Evolutionary conservation across 108 stramenopile species (phyloP).

Genomic region (Skeletonema potamos): DNA sequence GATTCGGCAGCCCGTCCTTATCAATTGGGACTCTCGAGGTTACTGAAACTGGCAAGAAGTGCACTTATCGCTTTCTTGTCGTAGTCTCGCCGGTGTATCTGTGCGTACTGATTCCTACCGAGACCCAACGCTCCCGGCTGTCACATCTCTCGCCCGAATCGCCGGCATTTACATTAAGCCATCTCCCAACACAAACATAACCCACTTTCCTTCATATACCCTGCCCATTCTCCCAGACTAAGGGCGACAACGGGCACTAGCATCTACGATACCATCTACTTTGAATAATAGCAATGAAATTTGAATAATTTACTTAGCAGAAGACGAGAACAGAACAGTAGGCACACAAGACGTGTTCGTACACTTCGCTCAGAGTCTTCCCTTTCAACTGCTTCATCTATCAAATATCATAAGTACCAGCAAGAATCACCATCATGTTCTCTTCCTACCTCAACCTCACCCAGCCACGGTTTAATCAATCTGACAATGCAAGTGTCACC

Average conservation of each 20-base stretch:
- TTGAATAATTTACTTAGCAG: too few relatives aligned
- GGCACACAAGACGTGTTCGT: not conserved
- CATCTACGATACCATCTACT: too few relatives aligned
- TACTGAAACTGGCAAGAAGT: not conserved
- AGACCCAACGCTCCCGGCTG: not conserved
- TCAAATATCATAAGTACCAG: too few relatives aligned
- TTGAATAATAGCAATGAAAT: too few relatives aligned
- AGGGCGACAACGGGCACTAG: too few relatives aligned
- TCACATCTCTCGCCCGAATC: not conserved
- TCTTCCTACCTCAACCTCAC: constrained; percentile 9
- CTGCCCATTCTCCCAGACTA: too few relatives aligned
- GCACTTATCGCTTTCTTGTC: too few relatives aligned
- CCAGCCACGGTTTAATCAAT: not conserved
- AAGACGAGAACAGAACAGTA: not conserved
- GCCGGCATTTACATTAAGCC: too few relatives aligned
- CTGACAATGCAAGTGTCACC: constrained; percentile 11
- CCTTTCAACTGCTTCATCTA: not conserved
- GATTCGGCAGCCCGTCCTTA: not conserved
- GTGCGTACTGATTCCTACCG: too few relatives aligned
- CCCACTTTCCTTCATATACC: too few relatives aligned
- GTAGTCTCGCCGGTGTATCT: too few relatives aligned
- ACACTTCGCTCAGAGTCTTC: not conserved
- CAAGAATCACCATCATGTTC: not conserved
- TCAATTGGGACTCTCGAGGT: not conserved
- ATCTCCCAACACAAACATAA: too few relatives aligned